Percentiles rank a stretch among this genome's conserved stretches.
phyloP scores from a whole-genome alignment of 495 filamentous ascomycete genomes.

The Penicillium coprophilum region DNA sequence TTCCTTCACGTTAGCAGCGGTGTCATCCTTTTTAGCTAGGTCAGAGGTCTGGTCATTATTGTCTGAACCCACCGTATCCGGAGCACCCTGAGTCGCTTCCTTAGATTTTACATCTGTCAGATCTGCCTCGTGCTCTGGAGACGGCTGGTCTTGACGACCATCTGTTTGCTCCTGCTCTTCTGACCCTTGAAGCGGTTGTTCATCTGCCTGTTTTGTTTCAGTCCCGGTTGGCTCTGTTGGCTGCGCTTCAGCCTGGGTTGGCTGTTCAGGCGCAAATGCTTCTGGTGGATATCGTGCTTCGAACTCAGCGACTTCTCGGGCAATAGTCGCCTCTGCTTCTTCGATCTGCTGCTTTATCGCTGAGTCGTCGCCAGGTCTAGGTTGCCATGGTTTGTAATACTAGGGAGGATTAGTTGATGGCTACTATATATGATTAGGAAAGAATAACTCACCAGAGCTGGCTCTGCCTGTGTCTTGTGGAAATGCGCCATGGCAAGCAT shows the following conservation, averaged over 20 bases:
- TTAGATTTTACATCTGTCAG: conserved; percentile 15
- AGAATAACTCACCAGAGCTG: conserved; percentile 66
- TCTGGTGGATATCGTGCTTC: conserved; percentile 37
- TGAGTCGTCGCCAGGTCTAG: conserved; percentile 60
- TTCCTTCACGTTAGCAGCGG: conserved; percentile 19
- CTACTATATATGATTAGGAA: neutral
- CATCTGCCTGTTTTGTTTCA: conserved; percentile 15
- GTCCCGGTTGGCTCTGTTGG: neutral
- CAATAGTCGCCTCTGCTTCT: conserved; percentile 53
- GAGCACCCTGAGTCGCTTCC: conserved; percentile 20
- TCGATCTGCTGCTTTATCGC: conserved; percentile 60
- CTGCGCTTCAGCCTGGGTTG: neutral
- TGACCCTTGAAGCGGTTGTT: conserved; percentile 9
- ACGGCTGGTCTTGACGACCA: conserved; percentile 11
- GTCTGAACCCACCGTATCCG: conserved; percentile 33
- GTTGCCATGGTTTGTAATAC: conserved; percentile 90
- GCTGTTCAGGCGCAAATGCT: conserved; percentile 16
- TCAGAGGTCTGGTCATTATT: conserved; percentile 26
- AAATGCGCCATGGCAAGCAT: conserved; percentile 72
- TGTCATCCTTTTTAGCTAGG: conserved; percentile 15
- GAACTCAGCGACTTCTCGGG: conserved; percentile 52
- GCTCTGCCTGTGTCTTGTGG: conserved; percentile 69
- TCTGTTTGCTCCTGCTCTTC: conserved; percentile 7
- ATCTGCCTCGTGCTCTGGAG: conserved; percentile 19
- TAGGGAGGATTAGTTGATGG: conserved; percentile 36